Percentiles rank a stretch among this genome's conserved stretches.
These are phyloP conservation scores for Sonneratia caseolaris DNA, from an alignment of 345 rosid genomes.

Conservation along the genomic window DNA sequence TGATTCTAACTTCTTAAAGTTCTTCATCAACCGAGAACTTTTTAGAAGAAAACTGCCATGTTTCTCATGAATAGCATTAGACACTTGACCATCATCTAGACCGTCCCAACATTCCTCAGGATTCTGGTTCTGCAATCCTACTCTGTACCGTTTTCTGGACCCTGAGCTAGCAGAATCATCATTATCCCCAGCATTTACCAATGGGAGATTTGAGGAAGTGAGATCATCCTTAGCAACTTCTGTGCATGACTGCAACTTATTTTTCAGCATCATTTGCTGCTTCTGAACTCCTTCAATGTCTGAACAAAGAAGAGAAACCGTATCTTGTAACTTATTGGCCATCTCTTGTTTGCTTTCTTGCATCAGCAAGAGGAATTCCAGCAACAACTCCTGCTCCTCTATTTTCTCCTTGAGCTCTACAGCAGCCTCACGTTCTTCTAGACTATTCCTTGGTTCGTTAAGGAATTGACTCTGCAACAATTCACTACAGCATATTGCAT, in stretches of 20 bases:
- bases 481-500: constrained; percentile 40
- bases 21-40: constrained; percentile 72
- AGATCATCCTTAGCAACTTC: constrained; percentile 36
- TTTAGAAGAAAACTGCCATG: constrained; percentile 47
- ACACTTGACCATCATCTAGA: constrained; percentile 30
- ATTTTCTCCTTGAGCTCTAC: constrained; percentile 61
- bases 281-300: constrained; percentile 74
- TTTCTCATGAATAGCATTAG: constrained; percentile 27
- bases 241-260: constrained; percentile 31
- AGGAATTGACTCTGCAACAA: constrained; percentile 76
- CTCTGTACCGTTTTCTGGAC: constrained; percentile 63
- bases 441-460: constrained; percentile 54
- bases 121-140: constrained; percentile 24
- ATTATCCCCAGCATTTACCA: constrained; percentile 24
- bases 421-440: constrained; percentile 88
- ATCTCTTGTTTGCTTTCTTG: constrained; percentile 73
- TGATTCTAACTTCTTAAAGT: constrained; percentile 80
- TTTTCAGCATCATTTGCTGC: constrained; percentile 46
- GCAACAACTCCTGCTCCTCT: constrained; percentile 74
- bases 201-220: constrained; percentile 33
- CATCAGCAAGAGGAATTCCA: constrained; percentile 71
- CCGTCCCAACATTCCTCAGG: constrained; percentile 39
- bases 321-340: constrained; percentile 54
- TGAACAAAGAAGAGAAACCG: constrained; percentile 58
- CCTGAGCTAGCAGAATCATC: constrained; percentile 44